Conservation (phyloP, 176 grass and related monocot genomes). For the Bothriochloa decipiens region DNA sequence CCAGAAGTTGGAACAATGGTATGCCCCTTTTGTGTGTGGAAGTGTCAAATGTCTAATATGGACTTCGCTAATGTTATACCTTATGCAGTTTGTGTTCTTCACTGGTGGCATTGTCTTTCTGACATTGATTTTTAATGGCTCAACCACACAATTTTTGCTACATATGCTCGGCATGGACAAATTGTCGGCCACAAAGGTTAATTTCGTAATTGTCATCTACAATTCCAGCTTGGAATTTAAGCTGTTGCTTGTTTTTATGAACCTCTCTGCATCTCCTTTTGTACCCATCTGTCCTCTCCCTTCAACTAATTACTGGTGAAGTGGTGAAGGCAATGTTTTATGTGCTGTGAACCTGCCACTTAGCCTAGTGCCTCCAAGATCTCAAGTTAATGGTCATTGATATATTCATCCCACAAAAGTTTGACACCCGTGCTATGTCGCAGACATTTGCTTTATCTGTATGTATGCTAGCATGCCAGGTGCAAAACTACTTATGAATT, state of each 20-base stretch:
- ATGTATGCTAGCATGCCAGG: not conserved
- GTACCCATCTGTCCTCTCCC: not conserved
- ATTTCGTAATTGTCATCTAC: slow-evolving; percentile 17
- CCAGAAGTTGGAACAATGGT: slow-evolving; percentile 86
- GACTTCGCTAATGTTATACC: slow-evolving; percentile 35
- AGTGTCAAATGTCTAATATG: slow-evolving; percentile 6
- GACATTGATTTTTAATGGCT: slow-evolving; percentile 90
- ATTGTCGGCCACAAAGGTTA: slow-evolving; percentile 82
- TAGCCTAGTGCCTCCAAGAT: not conserved
- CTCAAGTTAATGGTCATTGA: slow-evolving; percentile 11
- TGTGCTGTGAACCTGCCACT: not conserved
- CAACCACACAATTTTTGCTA: slow-evolving; percentile 87
- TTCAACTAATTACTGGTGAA: not conserved
- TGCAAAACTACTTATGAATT: not conserved
- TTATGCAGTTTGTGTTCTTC: slow-evolving; percentile 95
- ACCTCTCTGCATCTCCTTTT: not conserved
- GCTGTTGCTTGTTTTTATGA: not conserved
- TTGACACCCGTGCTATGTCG: not conserved
- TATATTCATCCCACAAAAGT: not conserved
- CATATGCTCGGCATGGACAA: slow-evolving; percentile 66
- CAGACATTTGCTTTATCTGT: not conserved
- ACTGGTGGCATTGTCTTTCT: slow-evolving; percentile 93
- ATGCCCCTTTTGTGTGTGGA: slow-evolving; percentile 16
- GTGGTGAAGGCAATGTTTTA: slow-evolving; percentile 23
- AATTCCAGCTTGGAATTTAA: not conserved